Evolutionary conservation across 1,284 basidiomycete genomes (phyloP), one percentile per base, ranked within the genome.

Genomic region (Cystobasidiaceae sp.): DNA sequence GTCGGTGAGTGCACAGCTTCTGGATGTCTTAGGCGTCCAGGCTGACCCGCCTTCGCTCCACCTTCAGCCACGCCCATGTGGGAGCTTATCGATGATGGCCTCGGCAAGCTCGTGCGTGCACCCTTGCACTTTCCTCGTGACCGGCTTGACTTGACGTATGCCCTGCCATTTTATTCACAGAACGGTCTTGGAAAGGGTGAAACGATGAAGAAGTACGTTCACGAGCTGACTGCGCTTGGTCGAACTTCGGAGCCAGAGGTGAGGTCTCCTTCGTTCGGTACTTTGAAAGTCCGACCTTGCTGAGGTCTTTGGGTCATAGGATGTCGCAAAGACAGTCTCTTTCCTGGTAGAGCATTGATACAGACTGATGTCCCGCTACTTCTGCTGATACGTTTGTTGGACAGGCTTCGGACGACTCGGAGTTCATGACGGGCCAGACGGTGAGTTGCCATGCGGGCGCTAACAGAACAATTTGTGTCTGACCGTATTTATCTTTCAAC

Each of bases 351-450:
- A n/a, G n/a, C n/a, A n/a, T n/a, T n/a, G n/a, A n/a, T n/a, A n/a
- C n/a, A n/a, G n/a, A n/a, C n/a, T n/a, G n/a, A n/a, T n/a, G n/a
- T n/a, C n/a, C n/a, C n/a, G n/a, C n/a, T n/a, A n/a, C n/a, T n/a
- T n/a, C n/a, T n/a, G n/a, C n/a, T n/a, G n/a, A n/a, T n/a, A n/a
- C 48, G 6, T 56, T 6, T 28, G 8, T 50, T 3, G 8, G 6
- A 30, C 39, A 56, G 52, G 58, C 58, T 7, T 59, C 57, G 13
- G 57, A 59, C 43, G 66, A 67, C 21, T 51, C 57, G 9, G 66
- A 67, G 51, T 67, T 61, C 51, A 49, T 67, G 17, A 67, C 66
- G 32, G 66, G 66, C 3, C 58, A 62, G 37, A 67, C 58, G 19
- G 48, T 60, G n/a, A n/a, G n/a, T n/a, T n/a, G n/a, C n/a, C n/a